Percentiles rank a stretch among this genome's conserved stretches.
Evolutionary conservation across 345 rosid genomes (phyloP).

Genomic region (Aquilaria yunnanensis): DNA sequence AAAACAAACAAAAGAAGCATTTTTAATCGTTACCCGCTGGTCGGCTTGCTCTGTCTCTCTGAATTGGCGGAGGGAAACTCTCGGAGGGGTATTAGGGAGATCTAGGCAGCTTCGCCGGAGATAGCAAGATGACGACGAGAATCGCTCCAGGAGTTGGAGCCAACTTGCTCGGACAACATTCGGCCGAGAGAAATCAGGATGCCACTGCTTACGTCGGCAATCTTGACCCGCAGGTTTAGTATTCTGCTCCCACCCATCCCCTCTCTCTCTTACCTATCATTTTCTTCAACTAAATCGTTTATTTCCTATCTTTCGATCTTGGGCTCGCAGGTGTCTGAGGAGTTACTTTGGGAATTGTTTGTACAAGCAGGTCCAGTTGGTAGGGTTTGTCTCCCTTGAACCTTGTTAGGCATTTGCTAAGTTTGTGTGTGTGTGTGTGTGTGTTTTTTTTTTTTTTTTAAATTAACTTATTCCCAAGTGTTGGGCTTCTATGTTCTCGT

Average conservation of each 20-base stretch:
- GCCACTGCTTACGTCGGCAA: conserved; percentile 95
- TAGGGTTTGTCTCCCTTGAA: conserved; percentile 17
- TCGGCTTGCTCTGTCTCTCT: too few relatives aligned
- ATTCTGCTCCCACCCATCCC: background rate
- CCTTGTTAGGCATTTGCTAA: background rate
- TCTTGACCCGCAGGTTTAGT: conserved; percentile 71
- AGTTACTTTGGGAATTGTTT: conserved; percentile 93
- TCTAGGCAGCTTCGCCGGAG: too few relatives aligned
- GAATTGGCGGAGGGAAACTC: too few relatives aligned
- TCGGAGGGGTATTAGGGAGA: too few relatives aligned
- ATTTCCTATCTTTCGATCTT: background rate
- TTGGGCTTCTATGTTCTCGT: too few relatives aligned
- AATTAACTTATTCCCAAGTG: background rate
- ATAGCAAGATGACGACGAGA: conserved; percentile 63
- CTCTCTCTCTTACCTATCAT: background rate
- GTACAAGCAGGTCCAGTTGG: conserved; percentile 99
- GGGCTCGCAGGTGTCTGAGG: conserved; percentile 56
- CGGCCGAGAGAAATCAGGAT: conserved; percentile 96
- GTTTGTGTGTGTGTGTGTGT: background rate
- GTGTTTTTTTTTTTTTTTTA: background rate
- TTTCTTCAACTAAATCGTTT: background rate
- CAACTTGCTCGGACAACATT: conserved; percentile 93
- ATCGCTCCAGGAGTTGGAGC: conserved; percentile 99
- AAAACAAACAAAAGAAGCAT: too few relatives aligned
- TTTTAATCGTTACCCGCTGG: too few relatives aligned